Percentiles rank a stretch among this genome's conserved stretches.
These are phyloP conservation scores for Gautieria morchelliformis DNA, from an alignment of 768 basidiomycete genomes.

Conservation along the genomic window DNA sequence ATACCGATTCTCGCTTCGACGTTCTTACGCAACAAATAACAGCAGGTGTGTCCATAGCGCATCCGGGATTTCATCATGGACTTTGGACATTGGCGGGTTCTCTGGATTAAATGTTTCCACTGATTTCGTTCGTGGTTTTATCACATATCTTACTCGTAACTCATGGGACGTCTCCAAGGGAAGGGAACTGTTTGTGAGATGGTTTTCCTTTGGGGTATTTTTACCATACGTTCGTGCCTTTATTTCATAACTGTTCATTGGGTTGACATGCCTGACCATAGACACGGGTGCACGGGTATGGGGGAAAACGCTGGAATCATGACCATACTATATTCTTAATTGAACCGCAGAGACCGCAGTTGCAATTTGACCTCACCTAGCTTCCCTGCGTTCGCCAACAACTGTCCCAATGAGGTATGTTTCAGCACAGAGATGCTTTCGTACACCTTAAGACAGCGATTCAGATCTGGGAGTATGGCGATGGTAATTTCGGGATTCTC, in stretches of 20 bases:
- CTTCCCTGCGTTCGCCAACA: constrained; percentile 21
- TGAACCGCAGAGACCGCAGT: constrained; percentile 16
- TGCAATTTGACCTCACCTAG: constrained; percentile 19
- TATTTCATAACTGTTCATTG: background rate
- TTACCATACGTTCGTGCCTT: constrained; percentile 25
- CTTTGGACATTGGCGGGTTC: constrained; percentile 29
- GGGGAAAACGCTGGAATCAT: background rate
- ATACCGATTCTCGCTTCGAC: constrained; percentile 26
- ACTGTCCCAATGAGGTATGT: constrained; percentile 26
- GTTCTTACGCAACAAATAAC: constrained; percentile 28
- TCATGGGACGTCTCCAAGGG: constrained; percentile 15
- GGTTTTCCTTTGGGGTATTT: constrained; percentile 29
- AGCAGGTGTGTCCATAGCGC: constrained; percentile 24
- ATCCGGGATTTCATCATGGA: constrained; percentile 29
- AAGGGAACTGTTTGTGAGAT: constrained; percentile 25
- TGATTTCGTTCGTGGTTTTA: constrained; percentile 14
- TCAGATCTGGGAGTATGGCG: constrained; percentile 30
- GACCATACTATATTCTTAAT: background rate
- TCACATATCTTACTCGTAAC: background rate
- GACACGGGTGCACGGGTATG: constrained; percentile 25
- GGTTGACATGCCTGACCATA: background rate
- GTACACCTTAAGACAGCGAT: background rate
- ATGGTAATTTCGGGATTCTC: constrained; percentile 26
- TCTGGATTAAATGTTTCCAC: constrained; percentile 24
- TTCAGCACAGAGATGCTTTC: no score